A percentile compares a stretch with the other conserved stretches of the same genome.
These are phyloP conservation scores for Castanospermum australe DNA, from an alignment of 306 rosid species.

Conservation along the genomic window DNA sequence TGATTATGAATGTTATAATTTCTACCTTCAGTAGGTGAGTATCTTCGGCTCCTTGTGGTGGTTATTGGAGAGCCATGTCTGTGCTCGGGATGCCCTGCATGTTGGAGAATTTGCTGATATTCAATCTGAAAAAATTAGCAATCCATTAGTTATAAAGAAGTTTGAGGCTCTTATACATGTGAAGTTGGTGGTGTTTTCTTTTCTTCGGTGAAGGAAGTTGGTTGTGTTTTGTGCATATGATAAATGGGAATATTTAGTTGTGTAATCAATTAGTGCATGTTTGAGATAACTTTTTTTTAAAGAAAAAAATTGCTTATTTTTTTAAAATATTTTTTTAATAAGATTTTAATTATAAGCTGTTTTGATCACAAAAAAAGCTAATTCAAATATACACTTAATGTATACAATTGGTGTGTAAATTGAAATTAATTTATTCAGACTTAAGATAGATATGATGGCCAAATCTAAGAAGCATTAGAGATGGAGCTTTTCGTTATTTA, in stretches of 20 bases:
- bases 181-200: conserved; percentile 30
- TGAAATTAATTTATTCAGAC: no score
- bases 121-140: conserved; percentile 30
- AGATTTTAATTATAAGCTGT: no score
- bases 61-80: conserved; percentile 41
- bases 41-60: conserved; percentile 36
- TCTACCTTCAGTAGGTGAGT: conserved; percentile 42
- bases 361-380: no score
- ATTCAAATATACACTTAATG: no score
- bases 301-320: no score
- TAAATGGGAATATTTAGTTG: not conserved
- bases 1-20: conserved; percentile 30
- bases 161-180: conserved; percentile 19
- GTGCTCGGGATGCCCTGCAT: conserved; percentile 24
- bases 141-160: conserved; percentile 25
- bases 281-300: no score
- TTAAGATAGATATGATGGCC: no score
- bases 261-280: not conserved
- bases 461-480: no score
- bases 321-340: no score
- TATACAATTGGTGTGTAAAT: no score
- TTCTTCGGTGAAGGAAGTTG: no score
- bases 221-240: conserved; percentile 22
- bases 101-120: conserved; percentile 35
- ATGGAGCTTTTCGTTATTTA: no score